These are phyloP conservation scores for Sarcomyxa edulis DNA, from an alignment of 768 basidiomycete genomes.

Conservation along the genomic window DNA sequence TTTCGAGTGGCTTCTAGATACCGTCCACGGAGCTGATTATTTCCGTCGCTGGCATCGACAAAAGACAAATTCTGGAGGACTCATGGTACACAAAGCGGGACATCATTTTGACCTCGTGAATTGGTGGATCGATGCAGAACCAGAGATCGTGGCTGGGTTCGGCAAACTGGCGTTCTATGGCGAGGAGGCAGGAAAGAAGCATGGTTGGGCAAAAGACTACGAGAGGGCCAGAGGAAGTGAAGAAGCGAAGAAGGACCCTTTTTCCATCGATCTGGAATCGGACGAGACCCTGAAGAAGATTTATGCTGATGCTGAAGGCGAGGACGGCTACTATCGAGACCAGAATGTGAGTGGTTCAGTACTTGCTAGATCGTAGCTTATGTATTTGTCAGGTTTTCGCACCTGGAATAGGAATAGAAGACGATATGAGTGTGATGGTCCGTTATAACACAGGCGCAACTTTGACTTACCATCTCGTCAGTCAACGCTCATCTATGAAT, in stretches of 20 bases:
- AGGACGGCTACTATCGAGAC: slow-evolving; percentile 46
- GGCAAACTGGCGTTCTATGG: slow-evolving; percentile 45
- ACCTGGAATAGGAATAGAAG: slow-evolving; percentile 41
- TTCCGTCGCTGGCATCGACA: slow-evolving; percentile 47
- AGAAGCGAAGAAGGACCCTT: slow-evolving; percentile 40
- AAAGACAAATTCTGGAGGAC: slow-evolving; percentile 36
- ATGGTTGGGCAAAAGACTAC: slow-evolving; percentile 43
- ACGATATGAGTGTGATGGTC: slow-evolving; percentile 46
- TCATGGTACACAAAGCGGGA: slow-evolving; percentile 41
- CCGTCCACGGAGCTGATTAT: slow-evolving; percentile 48
- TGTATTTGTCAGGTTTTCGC: slow-evolving; percentile 29
- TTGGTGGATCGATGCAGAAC: slow-evolving; percentile 47
- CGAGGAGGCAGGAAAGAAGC: slow-evolving; percentile 34
- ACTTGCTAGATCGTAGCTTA: not conserved
- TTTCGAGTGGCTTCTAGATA: slow-evolving; percentile 49
- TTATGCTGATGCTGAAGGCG: slow-evolving; percentile 40
- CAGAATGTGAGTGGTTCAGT: slow-evolving; percentile 30
- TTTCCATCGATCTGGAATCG: slow-evolving; percentile 41
- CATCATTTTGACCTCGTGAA: slow-evolving; percentile 51
- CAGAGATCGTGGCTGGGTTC: slow-evolving; percentile 40
- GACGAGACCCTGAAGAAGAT: slow-evolving; percentile 37
- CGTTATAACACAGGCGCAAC: slow-evolving; percentile 40
- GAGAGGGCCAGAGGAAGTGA: slow-evolving; percentile 35
- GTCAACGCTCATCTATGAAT: slow-evolving; percentile 4
- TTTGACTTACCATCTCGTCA: slow-evolving; percentile 48